Evolutionary conservation across 1,139 yeast species (phyloP).

Genomic region (Tardiomyces depauwii): DNA sequence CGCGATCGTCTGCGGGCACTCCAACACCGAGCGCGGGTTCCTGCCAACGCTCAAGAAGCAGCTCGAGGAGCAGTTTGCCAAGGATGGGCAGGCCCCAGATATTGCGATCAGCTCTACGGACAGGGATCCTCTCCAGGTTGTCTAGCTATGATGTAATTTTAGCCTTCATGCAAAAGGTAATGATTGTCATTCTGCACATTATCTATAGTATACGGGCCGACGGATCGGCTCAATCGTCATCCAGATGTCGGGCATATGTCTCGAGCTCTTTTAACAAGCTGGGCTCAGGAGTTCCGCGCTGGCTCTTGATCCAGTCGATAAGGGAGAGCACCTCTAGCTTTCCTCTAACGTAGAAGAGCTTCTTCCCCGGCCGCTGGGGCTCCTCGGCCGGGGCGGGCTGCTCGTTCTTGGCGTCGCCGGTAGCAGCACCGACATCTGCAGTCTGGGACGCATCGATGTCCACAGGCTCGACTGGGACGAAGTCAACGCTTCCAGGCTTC

Average conservation of each 20-base stretch:
- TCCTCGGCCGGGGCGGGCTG: too few relatives aligned
- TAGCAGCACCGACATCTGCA: too few relatives aligned
- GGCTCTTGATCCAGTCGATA: not conserved
- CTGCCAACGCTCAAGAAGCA: slow-evolving; percentile 41
- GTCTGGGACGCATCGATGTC: too few relatives aligned
- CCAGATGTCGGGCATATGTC: not conserved
- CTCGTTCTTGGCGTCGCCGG: too few relatives aligned
- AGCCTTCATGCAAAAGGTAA: not conserved
- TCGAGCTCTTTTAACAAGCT: not conserved
- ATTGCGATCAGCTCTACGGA: slow-evolving; percentile 43
- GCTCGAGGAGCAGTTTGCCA: slow-evolving; percentile 32
- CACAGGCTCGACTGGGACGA: too few relatives aligned
- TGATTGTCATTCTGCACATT: too few relatives aligned
- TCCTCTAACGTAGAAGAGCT: not conserved
- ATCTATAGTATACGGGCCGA: too few relatives aligned
- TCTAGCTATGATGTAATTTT: slow-evolving; percentile 13
- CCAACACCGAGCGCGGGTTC: slow-evolving; percentile 88
- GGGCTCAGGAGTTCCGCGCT: not conserved
- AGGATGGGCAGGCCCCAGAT: slow-evolving; percentile 25
- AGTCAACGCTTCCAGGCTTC: too few relatives aligned
- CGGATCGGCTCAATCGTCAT: not conserved
- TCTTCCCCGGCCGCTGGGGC: not conserved
- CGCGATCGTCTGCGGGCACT: slow-evolving; percentile 74
- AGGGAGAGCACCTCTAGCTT: not conserved
- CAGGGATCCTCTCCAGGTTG: slow-evolving; percentile 41